Base-by-base conservation (phyloP, 345 rosid genomes). In the Eucalyptus tenuipes region DNA sequence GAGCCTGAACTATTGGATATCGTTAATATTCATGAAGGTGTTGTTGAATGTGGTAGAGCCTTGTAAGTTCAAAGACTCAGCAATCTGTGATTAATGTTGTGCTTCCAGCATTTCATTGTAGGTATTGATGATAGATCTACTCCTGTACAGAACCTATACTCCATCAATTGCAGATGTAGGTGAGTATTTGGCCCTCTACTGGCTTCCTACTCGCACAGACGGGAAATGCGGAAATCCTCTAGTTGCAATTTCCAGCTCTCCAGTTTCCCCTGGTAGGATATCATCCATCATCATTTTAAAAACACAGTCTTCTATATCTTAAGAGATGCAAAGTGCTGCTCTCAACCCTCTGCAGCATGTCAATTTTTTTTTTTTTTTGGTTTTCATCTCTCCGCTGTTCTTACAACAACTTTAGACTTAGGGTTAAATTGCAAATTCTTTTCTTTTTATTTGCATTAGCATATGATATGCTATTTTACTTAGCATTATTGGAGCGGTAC, bases 81-180 rank as follows among this genome's bases (percentile, higher is more conserved):
- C 88, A 68, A 90, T 88, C 48, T 48, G 47, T 87, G 81, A 61
- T 53, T 49, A 86, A 61, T 47, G 48, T 87, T 45, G 45, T 50
- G 89, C 87, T 87, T 87, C 89, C 75, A 10, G 37, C 10, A 52
- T 88, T 71, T 86, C 55, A 48, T 88, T 44, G 31, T 44, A 49
- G n/a, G 44, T 85, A 55, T 20, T 82, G 86, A 53, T 81, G 17
- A 88, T 79, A 18, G 88, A 66, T 57, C 18, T 40, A 66, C 53
- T 37, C 71, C 37, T 25, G 84, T 82, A 42, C 95, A 97, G 99
- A 90, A 86, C 89, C 66, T 95, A 95, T 91, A 95, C 95, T 90
- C 99, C 99, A 49, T 92, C 97, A n/a, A 96, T 96, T 86, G 96
- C 95, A 90, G 99, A 97, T 90, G 98, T 97, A 45, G 99, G 96